phyloP scores from a whole-genome alignment of 2,329 filamentous ascomycete genomes.

The Coniella vitis region DNA sequence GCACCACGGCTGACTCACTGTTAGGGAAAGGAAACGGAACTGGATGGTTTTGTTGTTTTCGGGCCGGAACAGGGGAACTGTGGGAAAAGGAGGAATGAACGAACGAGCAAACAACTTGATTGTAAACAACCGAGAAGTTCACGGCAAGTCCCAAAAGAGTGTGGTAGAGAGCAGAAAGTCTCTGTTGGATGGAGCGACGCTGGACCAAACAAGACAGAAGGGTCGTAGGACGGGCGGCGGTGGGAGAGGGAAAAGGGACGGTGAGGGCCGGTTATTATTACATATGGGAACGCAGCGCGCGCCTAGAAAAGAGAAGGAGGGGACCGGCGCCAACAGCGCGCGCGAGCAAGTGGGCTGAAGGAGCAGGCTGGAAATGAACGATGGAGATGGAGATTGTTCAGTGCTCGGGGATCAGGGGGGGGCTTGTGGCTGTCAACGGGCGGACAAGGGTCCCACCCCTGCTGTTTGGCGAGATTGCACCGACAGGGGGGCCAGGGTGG shows the following conservation, averaged over 20 bases:
- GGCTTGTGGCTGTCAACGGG: slow-evolving; percentile 14
- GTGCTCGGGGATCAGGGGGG: slow-evolving; percentile 12
- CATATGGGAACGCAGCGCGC: no score
- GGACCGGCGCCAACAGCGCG: no score
- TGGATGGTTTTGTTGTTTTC: background rate
- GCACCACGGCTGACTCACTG: background rate
- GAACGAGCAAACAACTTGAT: slow-evolving; percentile 13
- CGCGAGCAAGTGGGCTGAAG: slow-evolving; percentile 10
- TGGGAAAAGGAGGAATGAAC: slow-evolving; percentile 7
- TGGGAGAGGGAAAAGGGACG: slow-evolving; percentile 18
- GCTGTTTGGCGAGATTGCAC: slow-evolving; percentile 21
- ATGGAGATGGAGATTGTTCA: slow-evolving; percentile 15
- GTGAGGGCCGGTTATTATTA: slow-evolving; percentile 10
- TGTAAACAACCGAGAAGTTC: slow-evolving; percentile 12
- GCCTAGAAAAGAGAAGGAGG: no score
- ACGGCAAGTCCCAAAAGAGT: slow-evolving; percentile 39
- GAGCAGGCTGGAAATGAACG: slow-evolving; percentile 14
- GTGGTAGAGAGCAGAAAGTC: slow-evolving; percentile 47
- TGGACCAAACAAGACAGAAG: slow-evolving; percentile 22
- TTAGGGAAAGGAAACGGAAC: background rate
- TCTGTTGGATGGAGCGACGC: slow-evolving; percentile 44
- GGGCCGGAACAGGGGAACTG: background rate
- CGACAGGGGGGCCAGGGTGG: no score
- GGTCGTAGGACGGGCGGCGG: slow-evolving; percentile 17
- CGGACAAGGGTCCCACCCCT: slow-evolving; percentile 4